Evolutionary conservation across 495 filamentous ascomycete species (phyloP).

Genomic region (Podospora sp.): DNA sequence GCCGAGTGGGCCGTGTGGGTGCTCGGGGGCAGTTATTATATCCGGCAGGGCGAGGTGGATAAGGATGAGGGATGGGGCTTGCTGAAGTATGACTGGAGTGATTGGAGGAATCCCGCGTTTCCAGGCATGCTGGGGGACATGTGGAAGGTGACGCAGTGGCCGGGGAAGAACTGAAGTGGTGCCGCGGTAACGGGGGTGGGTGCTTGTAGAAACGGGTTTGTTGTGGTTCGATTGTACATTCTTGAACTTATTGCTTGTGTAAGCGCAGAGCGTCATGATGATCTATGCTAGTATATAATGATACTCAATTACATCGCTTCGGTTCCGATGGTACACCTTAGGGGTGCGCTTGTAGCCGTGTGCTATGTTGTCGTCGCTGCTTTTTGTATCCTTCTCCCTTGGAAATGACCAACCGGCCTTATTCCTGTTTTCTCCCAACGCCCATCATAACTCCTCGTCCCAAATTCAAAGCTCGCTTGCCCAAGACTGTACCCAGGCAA

Average conservation of each 20-base stretch:
- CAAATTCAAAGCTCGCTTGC: not conserved
- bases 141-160: slow-evolving; percentile 49
- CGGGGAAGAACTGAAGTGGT: slow-evolving; percentile 18
- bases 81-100: slow-evolving; percentile 47
- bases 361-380: no score
- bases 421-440: not conserved
- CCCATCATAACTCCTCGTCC: not conserved
- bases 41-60: slow-evolving; percentile 45
- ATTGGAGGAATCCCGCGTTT: slow-evolving; percentile 47
- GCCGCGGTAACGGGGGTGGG: not conserved
- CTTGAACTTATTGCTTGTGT: not conserved
- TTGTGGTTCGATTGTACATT: not conserved
- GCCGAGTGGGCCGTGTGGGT: slow-evolving; percentile 56
- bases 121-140: slow-evolving; percentile 39
- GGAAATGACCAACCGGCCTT: not conserved
- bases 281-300: not conserved
- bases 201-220: not conserved
- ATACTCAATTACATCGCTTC: not conserved
- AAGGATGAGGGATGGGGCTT: slow-evolving; percentile 51
- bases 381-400: no score
- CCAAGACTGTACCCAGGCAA: not conserved
- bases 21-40: slow-evolving; percentile 53
- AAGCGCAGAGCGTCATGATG: not conserved
- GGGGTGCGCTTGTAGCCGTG: not conserved
- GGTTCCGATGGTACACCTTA: not conserved